Percentiles rank a stretch among this genome's conserved stretches.
These are phyloP conservation scores for Apiotrichum gracile DNA, from an alignment of 1,284 basidiomycete species.

Conservation along the genomic window DNA sequence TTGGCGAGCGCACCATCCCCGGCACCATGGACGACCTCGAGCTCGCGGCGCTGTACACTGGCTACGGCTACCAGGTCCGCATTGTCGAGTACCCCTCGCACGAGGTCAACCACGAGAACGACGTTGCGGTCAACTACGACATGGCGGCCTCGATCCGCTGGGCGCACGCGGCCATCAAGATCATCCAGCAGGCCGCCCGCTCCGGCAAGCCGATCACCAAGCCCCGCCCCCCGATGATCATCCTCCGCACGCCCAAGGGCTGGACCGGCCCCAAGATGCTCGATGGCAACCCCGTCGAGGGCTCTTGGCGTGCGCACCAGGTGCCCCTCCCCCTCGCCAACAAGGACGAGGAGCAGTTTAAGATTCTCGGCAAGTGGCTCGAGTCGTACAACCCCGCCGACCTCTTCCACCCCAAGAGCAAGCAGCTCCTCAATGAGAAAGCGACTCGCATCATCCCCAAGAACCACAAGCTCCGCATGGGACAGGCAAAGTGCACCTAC, in stretches of 20 bases:
- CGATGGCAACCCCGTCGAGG: constrained; percentile 66
- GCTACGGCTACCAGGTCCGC: constrained; percentile 79
- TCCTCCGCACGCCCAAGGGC: constrained; percentile 78
- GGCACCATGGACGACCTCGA: constrained; percentile 87
- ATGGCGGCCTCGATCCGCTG: constrained; percentile 75
- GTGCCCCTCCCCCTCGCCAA: constrained; percentile 72
- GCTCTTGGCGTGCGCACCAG: constrained; percentile 54
- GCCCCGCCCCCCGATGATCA: constrained; percentile 77
- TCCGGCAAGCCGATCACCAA: constrained; percentile 74
- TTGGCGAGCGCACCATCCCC: constrained; percentile 78
- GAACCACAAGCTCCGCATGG: constrained; percentile 34
- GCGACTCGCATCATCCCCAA: constrained; percentile 41
- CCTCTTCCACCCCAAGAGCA: constrained; percentile 56
- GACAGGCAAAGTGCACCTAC: constrained; percentile 53
- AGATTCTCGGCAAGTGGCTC: constrained; percentile 63
- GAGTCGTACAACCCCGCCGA: constrained; percentile 59
- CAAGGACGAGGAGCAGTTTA: constrained; percentile 59
- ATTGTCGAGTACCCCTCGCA: constrained; percentile 62
- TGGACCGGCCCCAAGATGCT: constrained; percentile 63
- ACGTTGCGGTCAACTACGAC: constrained; percentile 47
- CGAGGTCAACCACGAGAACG: constrained; percentile 51
- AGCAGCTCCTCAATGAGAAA: constrained; percentile 31
- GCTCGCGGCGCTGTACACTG: constrained; percentile 46
- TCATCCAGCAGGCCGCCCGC: constrained; percentile 72
- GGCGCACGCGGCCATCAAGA: constrained; percentile 66